A percentile compares a stretch with the other conserved stretches of the same genome.
Conservation (phyloP, 768 basidiomycete genomes). For the Pleurotus giganteus region DNA sequence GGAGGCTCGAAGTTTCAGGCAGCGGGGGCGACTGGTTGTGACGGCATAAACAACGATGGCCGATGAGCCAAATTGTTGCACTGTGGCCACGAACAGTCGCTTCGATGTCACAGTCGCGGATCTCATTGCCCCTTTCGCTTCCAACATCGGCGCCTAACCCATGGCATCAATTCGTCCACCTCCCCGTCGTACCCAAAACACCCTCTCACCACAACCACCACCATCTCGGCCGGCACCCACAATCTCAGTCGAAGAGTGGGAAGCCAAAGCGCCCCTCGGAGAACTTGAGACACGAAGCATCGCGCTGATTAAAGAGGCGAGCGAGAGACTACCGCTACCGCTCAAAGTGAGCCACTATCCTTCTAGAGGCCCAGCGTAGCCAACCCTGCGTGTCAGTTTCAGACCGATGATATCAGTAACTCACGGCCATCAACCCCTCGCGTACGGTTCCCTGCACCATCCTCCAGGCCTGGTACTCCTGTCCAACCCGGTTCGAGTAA, state of each 20-base stretch:
- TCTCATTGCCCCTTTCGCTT: too few relatives aligned
- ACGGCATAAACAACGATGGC: too few relatives aligned
- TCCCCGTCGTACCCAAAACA: constrained; percentile 10
- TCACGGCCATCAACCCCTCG: constrained; percentile 40
- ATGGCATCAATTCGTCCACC: constrained; percentile 11
- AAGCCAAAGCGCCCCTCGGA: constrained; percentile 71
- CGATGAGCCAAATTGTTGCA: too few relatives aligned
- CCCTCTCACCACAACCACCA: constrained; percentile 19
- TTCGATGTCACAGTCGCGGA: too few relatives aligned
- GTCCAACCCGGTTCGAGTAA: constrained; percentile 9
- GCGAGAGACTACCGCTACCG: constrained; percentile 61
- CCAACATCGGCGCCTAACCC: not conserved
- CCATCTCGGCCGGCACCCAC: constrained; percentile 40
- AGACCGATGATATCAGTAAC: constrained; percentile 24
- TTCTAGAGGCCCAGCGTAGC: constrained; percentile 7
- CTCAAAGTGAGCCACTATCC: constrained; percentile 56
- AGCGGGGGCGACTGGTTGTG: not conserved
- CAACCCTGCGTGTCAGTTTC: constrained; percentile 23
- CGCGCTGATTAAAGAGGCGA: constrained; percentile 55
- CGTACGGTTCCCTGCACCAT: constrained; percentile 19
- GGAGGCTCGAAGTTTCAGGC: too few relatives aligned
- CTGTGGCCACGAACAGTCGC: too few relatives aligned
- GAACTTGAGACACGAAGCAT: constrained; percentile 71
- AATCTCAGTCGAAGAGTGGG: constrained; percentile 89
- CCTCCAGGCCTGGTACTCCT: constrained; percentile 47